phyloP scores from a whole-genome alignment of 2,329 filamentous ascomycete genomes.

The Pseudogymnoascus sp. region DNA sequence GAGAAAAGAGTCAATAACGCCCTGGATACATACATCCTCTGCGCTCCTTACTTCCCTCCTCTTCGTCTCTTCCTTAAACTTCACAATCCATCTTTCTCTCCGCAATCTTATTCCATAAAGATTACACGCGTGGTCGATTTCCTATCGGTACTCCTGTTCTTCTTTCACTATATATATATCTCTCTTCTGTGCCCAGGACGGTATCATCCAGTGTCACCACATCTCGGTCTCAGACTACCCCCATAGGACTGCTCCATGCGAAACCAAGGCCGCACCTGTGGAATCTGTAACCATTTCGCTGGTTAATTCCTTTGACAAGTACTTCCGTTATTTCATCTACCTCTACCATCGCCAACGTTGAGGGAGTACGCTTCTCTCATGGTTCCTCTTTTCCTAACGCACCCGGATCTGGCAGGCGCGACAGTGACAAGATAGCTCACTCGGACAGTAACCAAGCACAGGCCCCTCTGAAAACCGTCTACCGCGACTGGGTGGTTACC shows the following conservation, averaged over 20 bases:
- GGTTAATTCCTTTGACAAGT: neutral
- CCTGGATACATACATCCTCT: conserved; percentile 15
- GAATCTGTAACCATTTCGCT: conserved; percentile 6
- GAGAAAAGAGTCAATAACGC: neutral
- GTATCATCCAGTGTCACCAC: neutral
- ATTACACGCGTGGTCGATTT: neutral
- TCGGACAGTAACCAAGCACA: neutral
- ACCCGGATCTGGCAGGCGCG: conserved; percentile 1
- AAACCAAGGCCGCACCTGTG: neutral
- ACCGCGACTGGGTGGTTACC: conserved; percentile 12
- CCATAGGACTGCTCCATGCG: conserved; percentile 6
- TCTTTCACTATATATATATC: neutral
- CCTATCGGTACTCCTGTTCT: neutral
- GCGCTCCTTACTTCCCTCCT: neutral
- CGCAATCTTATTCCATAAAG: conserved; percentile 7
- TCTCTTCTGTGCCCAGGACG: neutral
- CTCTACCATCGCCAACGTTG: neutral
- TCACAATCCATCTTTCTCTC: conserved; percentile 14
- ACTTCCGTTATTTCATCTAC: conserved; percentile 4
- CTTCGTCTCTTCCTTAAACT: conserved; percentile 13
- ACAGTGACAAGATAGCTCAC: neutral
- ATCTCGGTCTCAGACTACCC: neutral
- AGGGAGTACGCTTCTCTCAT: conserved; percentile 9
- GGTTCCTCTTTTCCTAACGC: neutral
- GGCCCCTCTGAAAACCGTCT: conserved; percentile 16